phyloP scores from a whole-genome alignment of 2,329 filamentous ascomycete species.

The Venturia oleaginea region DNA sequence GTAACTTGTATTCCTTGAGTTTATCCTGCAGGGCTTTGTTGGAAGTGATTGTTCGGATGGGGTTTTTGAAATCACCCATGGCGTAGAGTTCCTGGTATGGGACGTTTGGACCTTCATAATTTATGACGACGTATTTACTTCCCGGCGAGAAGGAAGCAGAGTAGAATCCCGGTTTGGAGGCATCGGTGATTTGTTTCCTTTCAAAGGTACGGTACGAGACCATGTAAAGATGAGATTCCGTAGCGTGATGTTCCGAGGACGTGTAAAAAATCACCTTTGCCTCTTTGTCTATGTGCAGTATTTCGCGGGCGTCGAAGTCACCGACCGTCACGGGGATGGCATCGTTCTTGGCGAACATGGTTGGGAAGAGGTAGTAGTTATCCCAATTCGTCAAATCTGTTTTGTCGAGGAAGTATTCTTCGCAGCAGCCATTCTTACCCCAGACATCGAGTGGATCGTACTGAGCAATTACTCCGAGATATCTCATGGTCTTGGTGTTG shows the following conservation, averaged over 20 bases:
- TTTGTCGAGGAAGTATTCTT: conserved; percentile 54
- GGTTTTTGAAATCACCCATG: conserved; percentile 41
- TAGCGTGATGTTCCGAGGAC: conserved; percentile 56
- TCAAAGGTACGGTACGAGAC: conserved; percentile 46
- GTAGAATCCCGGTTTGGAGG: conserved; percentile 50
- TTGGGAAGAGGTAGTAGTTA: conserved; percentile 56
- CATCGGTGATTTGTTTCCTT: conserved; percentile 41
- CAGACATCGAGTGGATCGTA: conserved; percentile 12
- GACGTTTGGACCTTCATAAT: conserved; percentile 56
- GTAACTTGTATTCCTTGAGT: conserved; percentile 53
- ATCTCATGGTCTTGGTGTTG: conserved; percentile 47
- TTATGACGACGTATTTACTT: conserved; percentile 56
- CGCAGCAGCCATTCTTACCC: conserved; percentile 21
- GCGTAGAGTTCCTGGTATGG: conserved; percentile 61
- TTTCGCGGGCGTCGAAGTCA: conserved; percentile 54
- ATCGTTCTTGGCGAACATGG: conserved; percentile 39
- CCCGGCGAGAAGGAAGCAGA: conserved; percentile 55
- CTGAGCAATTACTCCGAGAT: conserved; percentile 39
- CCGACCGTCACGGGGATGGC: conserved; percentile 52
- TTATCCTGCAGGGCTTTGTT: conserved; percentile 49
- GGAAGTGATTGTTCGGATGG: conserved; percentile 50
- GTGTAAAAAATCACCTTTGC: conserved; percentile 54
- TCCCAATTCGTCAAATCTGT: conserved; percentile 58
- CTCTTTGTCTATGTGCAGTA: conserved; percentile 50
- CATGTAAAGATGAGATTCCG: conserved; percentile 59